These are phyloP conservation scores for Rhizoclosmatium globosum DNA, from an alignment of 192 early-diverging fungal genomes.

Conservation along the genomic window DNA sequence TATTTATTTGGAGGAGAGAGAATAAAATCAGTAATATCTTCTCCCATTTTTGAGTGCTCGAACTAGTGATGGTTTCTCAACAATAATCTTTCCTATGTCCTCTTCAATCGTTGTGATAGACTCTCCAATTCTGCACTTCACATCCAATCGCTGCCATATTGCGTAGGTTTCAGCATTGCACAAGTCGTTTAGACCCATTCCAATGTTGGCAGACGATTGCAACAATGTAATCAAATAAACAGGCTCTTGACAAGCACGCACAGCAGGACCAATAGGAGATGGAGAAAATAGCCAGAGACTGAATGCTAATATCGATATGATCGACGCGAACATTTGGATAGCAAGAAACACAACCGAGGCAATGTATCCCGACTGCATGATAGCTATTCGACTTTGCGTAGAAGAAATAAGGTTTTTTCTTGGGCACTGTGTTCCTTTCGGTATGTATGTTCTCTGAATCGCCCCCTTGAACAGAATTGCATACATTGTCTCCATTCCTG, in stretches of 20 bases:
- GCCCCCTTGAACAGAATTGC: slow-evolving; percentile 31
- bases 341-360: not conserved
- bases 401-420: not conserved
- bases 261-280: slow-evolving; percentile 22
- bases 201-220: not conserved
- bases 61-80: slow-evolving; percentile 23
- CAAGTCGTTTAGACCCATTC: slow-evolving; percentile 7
- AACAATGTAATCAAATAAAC: slow-evolving; percentile 31
- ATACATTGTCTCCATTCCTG: slow-evolving; percentile 35
- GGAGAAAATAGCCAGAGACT: not conserved
- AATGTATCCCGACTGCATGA: slow-evolving; percentile 15
- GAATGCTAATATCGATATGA: not conserved
- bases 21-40: slow-evolving; percentile 8
- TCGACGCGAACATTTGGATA: slow-evolving; percentile 13
- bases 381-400: not conserved
- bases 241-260: slow-evolving; percentile 20
- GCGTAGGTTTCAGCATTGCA: slow-evolving; percentile 29
- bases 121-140: slow-evolving; percentile 18
- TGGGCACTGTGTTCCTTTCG: slow-evolving; percentile 18
- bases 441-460: slow-evolving; percentile 16
- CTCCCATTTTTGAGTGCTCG: slow-evolving; percentile 10
- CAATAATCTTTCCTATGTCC: slow-evolving; percentile 9
- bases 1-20: not conserved
- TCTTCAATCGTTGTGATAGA: slow-evolving; percentile 6
- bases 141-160: slow-evolving; percentile 33